Conservation (phyloP, 2,329 filamentous ascomycete species). For the Monosporascus sp. region DNA sequence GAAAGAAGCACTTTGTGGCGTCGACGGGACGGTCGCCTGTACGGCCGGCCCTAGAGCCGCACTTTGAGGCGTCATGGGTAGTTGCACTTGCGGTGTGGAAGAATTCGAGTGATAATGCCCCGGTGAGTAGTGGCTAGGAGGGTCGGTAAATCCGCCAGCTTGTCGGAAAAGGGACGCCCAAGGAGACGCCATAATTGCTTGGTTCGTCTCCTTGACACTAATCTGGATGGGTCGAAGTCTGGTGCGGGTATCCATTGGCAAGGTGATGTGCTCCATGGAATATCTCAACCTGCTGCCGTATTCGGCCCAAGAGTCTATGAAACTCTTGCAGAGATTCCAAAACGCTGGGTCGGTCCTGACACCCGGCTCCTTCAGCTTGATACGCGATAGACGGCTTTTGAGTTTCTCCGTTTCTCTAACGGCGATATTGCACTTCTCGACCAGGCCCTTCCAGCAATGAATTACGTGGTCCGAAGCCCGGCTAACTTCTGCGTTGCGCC, state of each 20-base stretch:
- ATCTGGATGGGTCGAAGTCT: conserved; percentile 78
- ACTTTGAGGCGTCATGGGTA: conserved; percentile 84
- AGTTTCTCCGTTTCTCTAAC: conserved; percentile 71
- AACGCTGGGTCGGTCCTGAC: conserved; percentile 60
- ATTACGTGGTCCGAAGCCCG: conserved; percentile 55
- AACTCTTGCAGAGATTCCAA: conserved; percentile 70
- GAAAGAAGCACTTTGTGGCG: conserved; percentile 55
- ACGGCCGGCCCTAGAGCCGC: conserved; percentile 85
- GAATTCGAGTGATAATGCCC: conserved; percentile 30
- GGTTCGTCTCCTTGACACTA: conserved; percentile 74
- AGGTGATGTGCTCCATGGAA: conserved; percentile 43
- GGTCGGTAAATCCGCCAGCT: conserved; percentile 20
- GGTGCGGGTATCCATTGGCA: conserved; percentile 64
- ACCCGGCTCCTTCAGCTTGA: conserved; percentile 81
- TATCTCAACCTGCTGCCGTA: conserved; percentile 58
- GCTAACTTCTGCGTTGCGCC: conserved; percentile 59
- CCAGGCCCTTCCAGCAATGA: conserved; percentile 64
- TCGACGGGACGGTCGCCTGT: conserved; percentile 80
- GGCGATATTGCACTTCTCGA: conserved; percentile 65
- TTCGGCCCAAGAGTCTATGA: conserved; percentile 65
- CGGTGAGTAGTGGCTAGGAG: conserved; percentile 21
- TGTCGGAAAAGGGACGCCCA: conserved; percentile 45
- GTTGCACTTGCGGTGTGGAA: conserved; percentile 26
- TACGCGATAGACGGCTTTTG: conserved; percentile 65
- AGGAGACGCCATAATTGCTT: conserved; percentile 60